Evolutionary conservation across 1,139 yeast genomes (phyloP).

Genomic region (Hanseniaspora sp.): DNA sequence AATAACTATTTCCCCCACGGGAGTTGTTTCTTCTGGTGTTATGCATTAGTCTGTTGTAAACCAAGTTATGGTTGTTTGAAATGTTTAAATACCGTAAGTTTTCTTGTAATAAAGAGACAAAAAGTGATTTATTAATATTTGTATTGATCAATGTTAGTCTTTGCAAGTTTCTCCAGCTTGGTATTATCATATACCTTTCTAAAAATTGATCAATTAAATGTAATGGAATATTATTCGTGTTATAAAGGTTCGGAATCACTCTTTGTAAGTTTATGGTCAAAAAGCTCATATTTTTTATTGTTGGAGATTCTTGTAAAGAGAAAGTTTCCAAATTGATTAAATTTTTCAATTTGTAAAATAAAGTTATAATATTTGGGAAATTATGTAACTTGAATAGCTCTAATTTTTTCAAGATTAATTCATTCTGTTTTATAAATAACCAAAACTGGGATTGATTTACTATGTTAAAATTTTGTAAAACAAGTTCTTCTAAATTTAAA

Average conservation of each 20-base stretch:
- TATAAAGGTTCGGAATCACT: not conserved
- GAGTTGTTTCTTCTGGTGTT: not conserved
- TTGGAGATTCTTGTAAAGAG: constrained; percentile 3
- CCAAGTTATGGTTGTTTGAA: constrained; percentile 7
- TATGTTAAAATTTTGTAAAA: not conserved
- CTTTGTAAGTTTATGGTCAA: not conserved
- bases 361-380: not conserved
- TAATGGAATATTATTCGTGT: not conserved
- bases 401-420: not conserved
- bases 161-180: constrained; percentile 6
- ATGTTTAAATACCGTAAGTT: constrained; percentile 1
- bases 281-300: not conserved
- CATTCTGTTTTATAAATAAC: not conserved
- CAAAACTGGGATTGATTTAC: constrained; percentile 1
- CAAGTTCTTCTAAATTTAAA: not conserved
- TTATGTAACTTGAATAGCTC: constrained; percentile 2
- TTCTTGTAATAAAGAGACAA: not conserved
- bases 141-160: constrained; percentile 6
- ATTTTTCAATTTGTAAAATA: constrained; percentile 4
- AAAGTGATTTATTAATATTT: constrained; percentile 8
- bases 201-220: not conserved
- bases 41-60: not conserved
- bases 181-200: constrained; percentile 5
- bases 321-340: constrained; percentile 4
- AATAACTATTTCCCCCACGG: no score